These are phyloP conservation scores for Phialophora macrospora DNA, from an alignment of 2,329 filamentous ascomycete species.

Conservation along the genomic window DNA sequence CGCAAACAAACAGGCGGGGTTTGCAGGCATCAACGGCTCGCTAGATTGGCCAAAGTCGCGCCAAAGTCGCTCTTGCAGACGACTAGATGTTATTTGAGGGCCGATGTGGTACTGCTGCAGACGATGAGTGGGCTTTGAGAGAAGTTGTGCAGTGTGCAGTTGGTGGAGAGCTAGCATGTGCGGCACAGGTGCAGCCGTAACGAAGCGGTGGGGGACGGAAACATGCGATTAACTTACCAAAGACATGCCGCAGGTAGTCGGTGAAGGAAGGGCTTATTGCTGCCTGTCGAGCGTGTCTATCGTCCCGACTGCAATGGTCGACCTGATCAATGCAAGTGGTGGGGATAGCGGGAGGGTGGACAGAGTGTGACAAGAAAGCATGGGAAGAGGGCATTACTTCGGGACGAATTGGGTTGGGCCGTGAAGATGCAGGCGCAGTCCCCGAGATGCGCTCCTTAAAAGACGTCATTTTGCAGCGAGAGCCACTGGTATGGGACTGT, in stretches of 20 bases:
- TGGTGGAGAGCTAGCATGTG: constrained; percentile 36
- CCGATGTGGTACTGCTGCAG: constrained; percentile 2
- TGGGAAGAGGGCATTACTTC: constrained; percentile 2
- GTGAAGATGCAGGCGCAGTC: not conserved
- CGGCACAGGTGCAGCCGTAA: constrained; percentile 14
- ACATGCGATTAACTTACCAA: constrained; percentile 27
- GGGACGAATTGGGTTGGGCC: constrained; percentile 10
- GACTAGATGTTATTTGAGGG: not conserved
- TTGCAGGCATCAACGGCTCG: not conserved
- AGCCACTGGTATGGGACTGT: not conserved
- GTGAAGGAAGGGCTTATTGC: not conserved
- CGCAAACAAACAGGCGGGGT: constrained; percentile 1
- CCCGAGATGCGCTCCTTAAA: not conserved
- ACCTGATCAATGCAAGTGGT: constrained; percentile 22
- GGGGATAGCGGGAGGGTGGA: constrained; percentile 24
- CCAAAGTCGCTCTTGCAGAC: constrained; percentile 1
- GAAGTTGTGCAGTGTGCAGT: constrained; percentile 18
- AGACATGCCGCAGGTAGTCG: constrained; percentile 28
- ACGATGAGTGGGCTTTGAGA: not conserved
- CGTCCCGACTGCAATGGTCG: constrained; percentile 15
- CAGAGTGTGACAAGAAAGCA: constrained; percentile 6
- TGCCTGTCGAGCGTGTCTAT: constrained; percentile 21
- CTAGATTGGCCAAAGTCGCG: not conserved
- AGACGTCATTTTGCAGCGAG: constrained; percentile 6
- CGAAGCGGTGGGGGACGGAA: constrained; percentile 29